A percentile compares a stretch with the other conserved stretches of the same genome.
phyloP scores from a whole-genome alignment of 805 yeast genomes.

The Candida morakotiae region DNA sequence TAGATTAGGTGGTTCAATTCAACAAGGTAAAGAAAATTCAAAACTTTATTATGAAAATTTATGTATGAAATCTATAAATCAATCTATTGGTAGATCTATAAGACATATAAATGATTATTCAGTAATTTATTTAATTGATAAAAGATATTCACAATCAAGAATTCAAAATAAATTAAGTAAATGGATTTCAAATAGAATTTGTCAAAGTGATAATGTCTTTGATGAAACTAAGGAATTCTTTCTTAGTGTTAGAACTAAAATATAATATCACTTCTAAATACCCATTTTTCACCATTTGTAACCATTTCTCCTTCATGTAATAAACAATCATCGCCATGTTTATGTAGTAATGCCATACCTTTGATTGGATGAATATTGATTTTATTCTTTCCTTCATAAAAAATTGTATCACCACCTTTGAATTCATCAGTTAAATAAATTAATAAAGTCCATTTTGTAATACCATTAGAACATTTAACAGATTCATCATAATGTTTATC shows the following conservation, averaged over 20 bases:
- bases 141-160: slow-evolving; percentile 44
- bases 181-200: slow-evolving; percentile 55
- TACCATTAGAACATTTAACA: slow-evolving; percentile 35
- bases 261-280: slow-evolving; percentile 55
- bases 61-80: slow-evolving; percentile 89
- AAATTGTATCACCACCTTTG: slow-evolving; percentile 57
- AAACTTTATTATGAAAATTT: slow-evolving; percentile 70
- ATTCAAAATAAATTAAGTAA: slow-evolving; percentile 61
- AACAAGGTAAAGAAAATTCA: slow-evolving; percentile 45
- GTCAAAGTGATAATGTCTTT: slow-evolving; percentile 12
- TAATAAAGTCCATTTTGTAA: slow-evolving; percentile 57
- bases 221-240: slow-evolving; percentile 26
- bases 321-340: slow-evolving; percentile 64
- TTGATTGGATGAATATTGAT: slow-evolving; percentile 42
- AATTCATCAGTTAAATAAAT: slow-evolving; percentile 54
- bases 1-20: slow-evolving; percentile 42
- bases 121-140: slow-evolving; percentile 66
- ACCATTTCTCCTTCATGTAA: slow-evolving; percentile 57
- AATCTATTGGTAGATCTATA: slow-evolving; percentile 88
- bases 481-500: slow-evolving; percentile 61
- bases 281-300: slow-evolving; percentile 54
- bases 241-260: too few relatives aligned
- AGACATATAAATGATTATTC: slow-evolving; percentile 82
- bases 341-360: slow-evolving; percentile 59
- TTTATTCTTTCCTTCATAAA: slow-evolving; percentile 32